phyloP scores from a whole-genome alignment of 2,329 filamentous ascomycete genomes.

The Verticillium nonalfalfae region DNA sequence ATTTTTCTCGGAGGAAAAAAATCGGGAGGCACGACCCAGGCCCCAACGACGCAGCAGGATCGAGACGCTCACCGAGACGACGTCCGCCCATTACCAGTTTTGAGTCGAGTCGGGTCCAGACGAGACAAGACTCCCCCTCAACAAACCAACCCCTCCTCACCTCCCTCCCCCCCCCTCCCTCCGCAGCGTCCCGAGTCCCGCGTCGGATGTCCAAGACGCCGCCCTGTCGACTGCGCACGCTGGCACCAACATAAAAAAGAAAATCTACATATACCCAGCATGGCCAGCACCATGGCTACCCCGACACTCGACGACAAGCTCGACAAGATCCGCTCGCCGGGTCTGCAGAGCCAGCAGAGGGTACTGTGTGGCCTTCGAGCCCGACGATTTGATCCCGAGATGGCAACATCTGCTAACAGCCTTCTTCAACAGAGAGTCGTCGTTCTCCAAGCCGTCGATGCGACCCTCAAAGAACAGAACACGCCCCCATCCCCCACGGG shows the following conservation, averaged over 20 bases:
- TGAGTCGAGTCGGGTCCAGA: background rate
- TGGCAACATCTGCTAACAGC: background rate
- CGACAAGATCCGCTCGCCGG: slow-evolving; percentile 94
- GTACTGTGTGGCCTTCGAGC: slow-evolving; percentile 37
- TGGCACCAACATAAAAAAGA: slow-evolving; percentile 2
- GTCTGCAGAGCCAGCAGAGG: slow-evolving; percentile 91
- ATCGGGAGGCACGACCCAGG: slow-evolving; percentile 1
- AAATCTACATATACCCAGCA: background rate
- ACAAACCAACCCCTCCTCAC: too few relatives aligned
- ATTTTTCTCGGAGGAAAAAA: slow-evolving; percentile 12
- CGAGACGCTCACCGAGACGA: too few relatives aligned
- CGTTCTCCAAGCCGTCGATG: slow-evolving; percentile 85
- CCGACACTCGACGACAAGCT: slow-evolving; percentile 75
- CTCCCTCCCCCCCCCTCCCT: too few relatives aligned
- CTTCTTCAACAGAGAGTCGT: slow-evolving; percentile 59
- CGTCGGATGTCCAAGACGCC: slow-evolving; percentile 1
- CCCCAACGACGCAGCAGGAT: too few relatives aligned
- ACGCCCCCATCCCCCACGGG: slow-evolving; percentile 77
- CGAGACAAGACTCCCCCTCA: background rate
- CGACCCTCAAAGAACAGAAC: slow-evolving; percentile 84
- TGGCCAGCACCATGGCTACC: slow-evolving; percentile 36
- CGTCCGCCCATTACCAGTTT: background rate
- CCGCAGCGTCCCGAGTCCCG: background rate
- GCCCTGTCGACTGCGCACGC: slow-evolving; percentile 7
- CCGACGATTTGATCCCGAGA: too few relatives aligned